Conservation (phyloP, 1,139 yeast genomes). For the Saccharomycopsis hybrid region DNA sequence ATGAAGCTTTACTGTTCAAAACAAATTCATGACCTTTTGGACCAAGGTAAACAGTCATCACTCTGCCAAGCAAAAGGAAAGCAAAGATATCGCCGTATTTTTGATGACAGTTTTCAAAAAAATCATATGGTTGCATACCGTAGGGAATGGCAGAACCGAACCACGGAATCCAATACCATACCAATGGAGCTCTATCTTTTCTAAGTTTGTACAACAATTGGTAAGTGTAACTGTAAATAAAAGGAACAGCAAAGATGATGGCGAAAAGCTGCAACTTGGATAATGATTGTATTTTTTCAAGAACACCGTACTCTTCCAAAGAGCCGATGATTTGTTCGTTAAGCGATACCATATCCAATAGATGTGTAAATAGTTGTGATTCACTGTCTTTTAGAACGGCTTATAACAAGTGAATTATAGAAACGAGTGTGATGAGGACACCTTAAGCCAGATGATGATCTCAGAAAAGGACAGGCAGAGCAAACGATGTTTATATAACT, state of each 20-base stretch:
- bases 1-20: conserved; percentile 80
- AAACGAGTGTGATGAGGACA: no score
- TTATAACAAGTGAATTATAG: no score
- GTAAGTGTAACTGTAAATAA: conserved; percentile 57
- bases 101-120: conserved; percentile 68
- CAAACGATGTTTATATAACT: no score
- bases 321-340: conserved; percentile 7
- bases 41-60: conserved; percentile 93
- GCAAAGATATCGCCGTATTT: conserved; percentile 92
- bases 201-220: conserved; percentile 67
- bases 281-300: background rate
- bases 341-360: conserved; percentile 11
- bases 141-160: conserved; percentile 82
- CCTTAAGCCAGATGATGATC: no score
- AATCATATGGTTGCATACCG: conserved; percentile 90
- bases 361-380: background rate
- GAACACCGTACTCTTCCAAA: background rate
- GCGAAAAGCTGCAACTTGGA: conserved; percentile 7
- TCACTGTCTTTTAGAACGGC: background rate
- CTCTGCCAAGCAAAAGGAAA: conserved; percentile 79
- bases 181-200: conserved; percentile 81
- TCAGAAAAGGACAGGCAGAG: no score
- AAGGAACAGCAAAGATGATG: conserved; percentile 26
- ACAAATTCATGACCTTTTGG: conserved; percentile 98
- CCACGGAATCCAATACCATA: conserved; percentile 94